A percentile compares a stretch with the other conserved stretches of the same genome.
Conservation (phyloP, 768 basidiomycete species). For the Podaxis sp. region DNA sequence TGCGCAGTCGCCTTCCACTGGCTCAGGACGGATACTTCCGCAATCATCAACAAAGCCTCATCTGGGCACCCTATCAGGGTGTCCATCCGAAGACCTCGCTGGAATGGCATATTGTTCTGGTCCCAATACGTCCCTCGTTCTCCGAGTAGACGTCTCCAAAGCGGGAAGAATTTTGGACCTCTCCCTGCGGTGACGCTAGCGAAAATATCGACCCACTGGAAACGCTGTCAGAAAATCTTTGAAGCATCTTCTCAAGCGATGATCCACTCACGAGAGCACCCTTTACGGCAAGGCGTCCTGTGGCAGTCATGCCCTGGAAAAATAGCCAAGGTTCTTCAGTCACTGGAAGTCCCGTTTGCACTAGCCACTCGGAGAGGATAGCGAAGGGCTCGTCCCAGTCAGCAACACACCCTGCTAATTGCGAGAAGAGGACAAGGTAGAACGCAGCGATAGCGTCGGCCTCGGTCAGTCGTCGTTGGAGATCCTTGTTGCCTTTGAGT, state of each 20-base stretch:
- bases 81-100: conserved; percentile 58
- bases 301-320: conserved; percentile 51
- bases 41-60: conserved; percentile 72
- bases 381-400: conserved; percentile 73
- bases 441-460: conserved; percentile 76
- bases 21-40: conserved; percentile 68
- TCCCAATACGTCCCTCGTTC: conserved; percentile 23
- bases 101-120: conserved; percentile 31
- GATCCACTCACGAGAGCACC: conserved; percentile 62
- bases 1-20: conserved; percentile 72
- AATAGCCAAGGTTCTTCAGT: conserved; percentile 64
- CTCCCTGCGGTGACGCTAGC: conserved; percentile 59
- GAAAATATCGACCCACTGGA: conserved; percentile 78
- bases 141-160: conserved; percentile 68
- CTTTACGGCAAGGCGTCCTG: conserved; percentile 62
- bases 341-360: conserved; percentile 57
- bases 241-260: background rate
- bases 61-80: conserved; percentile 75
- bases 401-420: conserved; percentile 63
- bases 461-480: conserved; percentile 55
- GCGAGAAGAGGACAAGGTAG: conserved; percentile 72
- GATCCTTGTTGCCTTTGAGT: conserved; percentile 52
- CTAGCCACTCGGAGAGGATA: conserved; percentile 76
- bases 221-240: conserved; percentile 14
- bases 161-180: conserved; percentile 60